Evolutionary conservation across 148 eudicot genomes (phyloP).

Genomic region (Polygonum maritimum): DNA sequence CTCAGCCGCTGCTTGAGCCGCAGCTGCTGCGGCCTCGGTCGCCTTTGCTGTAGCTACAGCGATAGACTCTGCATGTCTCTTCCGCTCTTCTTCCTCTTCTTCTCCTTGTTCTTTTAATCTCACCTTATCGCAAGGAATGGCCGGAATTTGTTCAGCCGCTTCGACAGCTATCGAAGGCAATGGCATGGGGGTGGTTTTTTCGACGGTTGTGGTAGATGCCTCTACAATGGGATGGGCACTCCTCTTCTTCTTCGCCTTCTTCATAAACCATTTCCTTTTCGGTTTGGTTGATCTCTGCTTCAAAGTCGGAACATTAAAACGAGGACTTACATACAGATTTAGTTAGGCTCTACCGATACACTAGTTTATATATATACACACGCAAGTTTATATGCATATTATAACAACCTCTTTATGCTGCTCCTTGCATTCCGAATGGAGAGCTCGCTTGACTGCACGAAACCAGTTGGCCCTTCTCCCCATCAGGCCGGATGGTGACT

Average conservation of each 20-base stretch:
- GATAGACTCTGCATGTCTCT: conserved; percentile 35
- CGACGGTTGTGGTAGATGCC: neutral
- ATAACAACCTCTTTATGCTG: conserved; percentile 30
- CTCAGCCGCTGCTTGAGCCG: conserved; percentile 53
- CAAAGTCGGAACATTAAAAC: neutral
- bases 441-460: conserved; percentile 66
- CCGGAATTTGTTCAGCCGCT: neutral
- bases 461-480: conserved; percentile 80
- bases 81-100: conserved; percentile 35
- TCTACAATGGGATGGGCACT: conserved; percentile 16
- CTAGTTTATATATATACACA: no score
- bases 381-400: no score
- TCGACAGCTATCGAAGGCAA: conserved; percentile 10
- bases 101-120: conserved; percentile 25
- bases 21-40: conserved; percentile 43
- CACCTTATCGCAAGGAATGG: conserved; percentile 2
- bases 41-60: conserved; percentile 34
- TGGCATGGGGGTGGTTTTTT: conserved; percentile 1
- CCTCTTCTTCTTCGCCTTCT: conserved; percentile 40
- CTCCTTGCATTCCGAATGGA: conserved; percentile 44
- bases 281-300: conserved; percentile 44
- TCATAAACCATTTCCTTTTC: conserved; percentile 42
- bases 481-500: conserved; percentile 33
- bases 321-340: no score
- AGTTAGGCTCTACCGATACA: no score